Evolutionary conservation across 768 basidiomycete genomes (phyloP).

Genomic region (Candolleomyces eurysporus): DNA sequence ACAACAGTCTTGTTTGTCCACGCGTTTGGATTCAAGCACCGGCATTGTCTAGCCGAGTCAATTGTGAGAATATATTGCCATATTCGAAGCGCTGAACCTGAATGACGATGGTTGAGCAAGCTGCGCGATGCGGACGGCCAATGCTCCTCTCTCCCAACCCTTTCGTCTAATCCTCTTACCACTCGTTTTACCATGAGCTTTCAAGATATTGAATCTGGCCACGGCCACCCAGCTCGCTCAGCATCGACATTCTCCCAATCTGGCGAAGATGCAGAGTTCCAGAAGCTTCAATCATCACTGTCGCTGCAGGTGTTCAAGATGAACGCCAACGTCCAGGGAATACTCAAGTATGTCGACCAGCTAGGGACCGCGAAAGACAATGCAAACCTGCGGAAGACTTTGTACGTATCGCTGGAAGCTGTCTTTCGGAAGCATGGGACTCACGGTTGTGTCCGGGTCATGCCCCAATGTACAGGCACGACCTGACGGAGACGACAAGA

Average conservation of each 20-base stretch:
- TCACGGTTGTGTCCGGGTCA: slow-evolving; percentile 5
- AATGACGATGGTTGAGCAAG: background rate
- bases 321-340: slow-evolving; percentile 95
- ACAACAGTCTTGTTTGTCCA: too few species aligned
- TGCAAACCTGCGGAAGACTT: slow-evolving; percentile 70
- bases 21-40: too few species aligned
- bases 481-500: slow-evolving; percentile 91
- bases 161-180: background rate
- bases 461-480: slow-evolving; percentile 68
- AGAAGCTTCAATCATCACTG: slow-evolving; percentile 71
- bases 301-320: slow-evolving; percentile 98
- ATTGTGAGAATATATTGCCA: background rate
- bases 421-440: background rate
- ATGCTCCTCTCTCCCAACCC: background rate
- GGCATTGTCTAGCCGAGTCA: too few species aligned
- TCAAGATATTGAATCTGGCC: slow-evolving; percentile 54
- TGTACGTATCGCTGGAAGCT: slow-evolving; percentile 54
- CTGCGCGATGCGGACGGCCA: background rate
- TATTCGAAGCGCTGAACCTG: background rate
- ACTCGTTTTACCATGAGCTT: slow-evolving; percentile 43
- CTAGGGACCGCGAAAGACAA: slow-evolving; percentile 85
- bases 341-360: slow-evolving; percentile 94
- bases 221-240: slow-evolving; percentile 33
- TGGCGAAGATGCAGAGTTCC: slow-evolving; percentile 73
- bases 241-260: slow-evolving; percentile 37